These are phyloP conservation scores for Diplosphaera chodatii DNA, from an alignment of 139 green algal species.

Conservation along the genomic window DNA sequence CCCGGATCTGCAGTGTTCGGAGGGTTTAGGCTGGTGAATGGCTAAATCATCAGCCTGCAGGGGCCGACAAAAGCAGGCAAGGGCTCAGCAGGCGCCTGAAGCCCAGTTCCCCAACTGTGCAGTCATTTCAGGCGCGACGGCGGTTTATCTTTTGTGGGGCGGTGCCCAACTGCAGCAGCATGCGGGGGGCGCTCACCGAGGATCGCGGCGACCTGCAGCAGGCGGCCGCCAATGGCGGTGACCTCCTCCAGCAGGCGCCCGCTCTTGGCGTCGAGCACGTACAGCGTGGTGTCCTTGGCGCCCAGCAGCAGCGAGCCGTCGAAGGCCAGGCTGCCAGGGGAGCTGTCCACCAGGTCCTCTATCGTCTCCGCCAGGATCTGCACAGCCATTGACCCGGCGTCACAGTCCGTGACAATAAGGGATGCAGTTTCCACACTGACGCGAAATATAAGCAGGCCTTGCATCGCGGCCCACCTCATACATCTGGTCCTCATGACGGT, in stretches of 20 bases:
- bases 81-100: no score
- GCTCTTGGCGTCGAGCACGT: constrained; percentile 62
- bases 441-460: no score
- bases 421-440: no score
- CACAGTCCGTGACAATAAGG: no score
- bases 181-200: not conserved
- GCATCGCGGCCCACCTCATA: not conserved
- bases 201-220: not conserved
- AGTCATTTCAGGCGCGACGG: no score
- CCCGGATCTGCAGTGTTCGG: not conserved
- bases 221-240: not conserved
- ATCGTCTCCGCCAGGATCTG: constrained; percentile 76
- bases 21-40: no score
- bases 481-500: constrained; percentile 16
- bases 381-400: no score
- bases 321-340: constrained; percentile 58
- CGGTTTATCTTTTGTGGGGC: no score
- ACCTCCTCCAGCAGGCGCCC: constrained; percentile 43
- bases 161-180: no score
- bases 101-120: no score
- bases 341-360: constrained; percentile 75
- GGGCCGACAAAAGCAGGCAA: no score
- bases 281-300: constrained; percentile 56
- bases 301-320: constrained; percentile 85
- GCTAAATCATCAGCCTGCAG: no score